phyloP scores from a whole-genome alignment of 2,329 filamentous ascomycete genomes.

The Pseudocercospora fuligena region DNA sequence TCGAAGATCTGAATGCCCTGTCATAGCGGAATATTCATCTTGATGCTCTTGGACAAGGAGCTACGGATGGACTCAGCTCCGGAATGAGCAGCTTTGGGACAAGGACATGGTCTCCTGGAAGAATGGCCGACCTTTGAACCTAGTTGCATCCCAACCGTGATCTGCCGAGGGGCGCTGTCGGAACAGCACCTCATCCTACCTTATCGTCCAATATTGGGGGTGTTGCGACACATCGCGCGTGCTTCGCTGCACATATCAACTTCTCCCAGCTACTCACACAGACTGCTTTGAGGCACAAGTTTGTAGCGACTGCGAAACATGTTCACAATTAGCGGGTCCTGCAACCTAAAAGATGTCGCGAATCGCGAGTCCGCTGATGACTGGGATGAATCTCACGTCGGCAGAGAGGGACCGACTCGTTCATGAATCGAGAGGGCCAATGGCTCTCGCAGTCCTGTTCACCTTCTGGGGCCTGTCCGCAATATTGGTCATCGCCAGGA shows the following conservation, averaged over 20 bases:
- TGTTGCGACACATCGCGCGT: too few species aligned
- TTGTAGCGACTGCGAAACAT: background rate
- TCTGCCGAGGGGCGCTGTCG: background rate
- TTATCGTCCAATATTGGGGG: too few species aligned
- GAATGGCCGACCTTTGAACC: background rate
- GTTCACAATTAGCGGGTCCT: background rate
- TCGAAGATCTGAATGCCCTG: slow-evolving; percentile 8
- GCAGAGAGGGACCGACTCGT: slow-evolving; percentile 12
- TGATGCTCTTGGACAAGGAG: background rate
- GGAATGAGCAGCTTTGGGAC: background rate
- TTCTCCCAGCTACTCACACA: too few species aligned
- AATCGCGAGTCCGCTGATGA: slow-evolving; percentile 3
- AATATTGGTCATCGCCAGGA: slow-evolving; percentile 13
- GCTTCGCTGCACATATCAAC: too few species aligned
- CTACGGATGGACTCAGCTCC: background rate
- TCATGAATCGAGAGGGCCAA: slow-evolving; percentile 15
- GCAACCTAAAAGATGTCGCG: background rate
- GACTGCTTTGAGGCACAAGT: background rate
- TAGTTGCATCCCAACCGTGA: background rate
- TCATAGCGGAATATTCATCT: background rate
- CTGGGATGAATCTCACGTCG: slow-evolving; percentile 3
- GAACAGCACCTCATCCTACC: too few species aligned
- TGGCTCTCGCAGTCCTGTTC: slow-evolving; percentile 16
- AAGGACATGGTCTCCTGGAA: background rate
- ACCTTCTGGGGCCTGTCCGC: slow-evolving; percentile 19